Conservation (phyloP, 352 stramenopile species). For the Pythium dissotocum region DNA sequence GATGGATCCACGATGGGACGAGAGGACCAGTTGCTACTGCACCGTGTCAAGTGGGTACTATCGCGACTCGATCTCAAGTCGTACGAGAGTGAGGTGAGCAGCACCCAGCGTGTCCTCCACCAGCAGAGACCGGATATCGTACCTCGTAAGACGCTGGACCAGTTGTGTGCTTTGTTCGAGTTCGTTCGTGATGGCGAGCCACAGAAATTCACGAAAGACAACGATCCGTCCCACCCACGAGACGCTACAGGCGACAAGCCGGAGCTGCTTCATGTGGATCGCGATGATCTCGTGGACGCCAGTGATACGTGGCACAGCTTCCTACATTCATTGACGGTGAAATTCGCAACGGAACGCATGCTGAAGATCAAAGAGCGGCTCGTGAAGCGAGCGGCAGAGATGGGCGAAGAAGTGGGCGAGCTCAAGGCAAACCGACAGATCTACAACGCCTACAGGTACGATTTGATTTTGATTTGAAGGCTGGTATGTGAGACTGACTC, state of each 20-base stretch:
- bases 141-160: slow-evolving; percentile 38
- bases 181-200: slow-evolving; percentile 69
- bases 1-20: slow-evolving; percentile 10
- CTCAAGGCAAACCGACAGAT: slow-evolving; percentile 65
- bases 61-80: slow-evolving; percentile 57
- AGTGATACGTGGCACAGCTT: slow-evolving; percentile 60
- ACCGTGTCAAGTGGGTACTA: slow-evolving; percentile 79
- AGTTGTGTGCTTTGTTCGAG: slow-evolving; percentile 75
- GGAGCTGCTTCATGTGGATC: slow-evolving; percentile 19
- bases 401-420: slow-evolving; percentile 48
- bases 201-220: slow-evolving; percentile 38
- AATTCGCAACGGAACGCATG: slow-evolving; percentile 70
- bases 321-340: slow-evolving; percentile 57
- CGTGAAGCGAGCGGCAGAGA: slow-evolving; percentile 43
- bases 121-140: slow-evolving; percentile 2
- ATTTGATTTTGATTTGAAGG: not conserved
- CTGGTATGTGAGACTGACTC: not conserved
- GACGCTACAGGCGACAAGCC: slow-evolving; percentile 5
- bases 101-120: slow-evolving; percentile 6
- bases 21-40: slow-evolving; percentile 67
- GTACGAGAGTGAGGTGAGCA: slow-evolving; percentile 12
- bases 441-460: slow-evolving; percentile 66
- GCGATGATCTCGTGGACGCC: slow-evolving; percentile 38
- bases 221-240: slow-evolving; percentile 47
- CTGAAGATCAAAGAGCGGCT: slow-evolving; percentile 65